A percentile compares a stretch with the other conserved stretches of the same genome.
These are phyloP conservation scores for Rubia balearica DNA, from an alignment of 305 asterid genomes.

Conservation along the genomic window DNA sequence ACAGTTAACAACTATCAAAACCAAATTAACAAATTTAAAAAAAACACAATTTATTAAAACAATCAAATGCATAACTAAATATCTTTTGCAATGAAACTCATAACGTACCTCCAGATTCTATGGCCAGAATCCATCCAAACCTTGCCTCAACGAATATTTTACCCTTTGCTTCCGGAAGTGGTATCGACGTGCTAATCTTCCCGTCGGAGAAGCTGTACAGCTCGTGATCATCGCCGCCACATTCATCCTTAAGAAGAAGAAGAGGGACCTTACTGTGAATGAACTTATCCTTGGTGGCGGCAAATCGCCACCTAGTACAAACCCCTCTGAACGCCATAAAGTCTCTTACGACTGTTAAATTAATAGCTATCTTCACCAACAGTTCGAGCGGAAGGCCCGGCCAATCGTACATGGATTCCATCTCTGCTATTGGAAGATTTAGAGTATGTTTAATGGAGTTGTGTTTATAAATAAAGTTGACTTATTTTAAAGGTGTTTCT, in stretches of 20 bases:
- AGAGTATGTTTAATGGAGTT: too few species aligned
- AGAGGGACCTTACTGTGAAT: background rate
- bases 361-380: background rate
- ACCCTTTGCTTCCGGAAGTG: background rate
- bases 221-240: background rate
- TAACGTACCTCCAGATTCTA: background rate
- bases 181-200: background rate
- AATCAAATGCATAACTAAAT: too few species aligned
- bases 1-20: too few species aligned
- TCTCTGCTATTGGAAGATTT: too few species aligned
- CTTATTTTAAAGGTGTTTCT: too few species aligned
- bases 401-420: background rate
- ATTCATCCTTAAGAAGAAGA: background rate
- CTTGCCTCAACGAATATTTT: background rate
- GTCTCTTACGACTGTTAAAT: background rate
- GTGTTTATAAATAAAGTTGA: too few species aligned
- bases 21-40: too few species aligned
- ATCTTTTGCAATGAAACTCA: too few species aligned
- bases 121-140: background rate
- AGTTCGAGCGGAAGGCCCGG: background rate
- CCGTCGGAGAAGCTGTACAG: background rate
- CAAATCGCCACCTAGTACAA: background rate
- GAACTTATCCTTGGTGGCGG: background rate
- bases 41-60: too few species aligned
- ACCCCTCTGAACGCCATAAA: background rate